A percentile compares a stretch with the other conserved stretches of the same genome.
Conservation (phyloP, 108 stramenopile species). For the Bacterosira constricta region DNA sequence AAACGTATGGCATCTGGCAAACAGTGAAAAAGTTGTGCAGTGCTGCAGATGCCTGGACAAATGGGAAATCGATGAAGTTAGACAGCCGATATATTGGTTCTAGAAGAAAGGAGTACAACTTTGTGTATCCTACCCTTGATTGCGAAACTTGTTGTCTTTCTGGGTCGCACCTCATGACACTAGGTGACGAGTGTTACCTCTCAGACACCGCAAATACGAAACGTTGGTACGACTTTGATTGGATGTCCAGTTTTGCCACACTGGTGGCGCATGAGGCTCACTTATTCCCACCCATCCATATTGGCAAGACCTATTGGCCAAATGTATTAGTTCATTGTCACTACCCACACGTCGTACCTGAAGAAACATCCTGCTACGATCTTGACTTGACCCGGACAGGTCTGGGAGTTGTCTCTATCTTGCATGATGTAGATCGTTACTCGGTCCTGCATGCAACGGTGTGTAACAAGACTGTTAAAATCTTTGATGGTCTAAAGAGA, state of each 20-base stretch:
- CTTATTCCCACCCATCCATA: neutral
- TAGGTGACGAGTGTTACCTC: neutral
- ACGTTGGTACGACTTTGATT: conserved; percentile 5
- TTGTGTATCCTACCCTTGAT: neutral
- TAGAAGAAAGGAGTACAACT: conserved; percentile 6
- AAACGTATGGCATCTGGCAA: too few species aligned
- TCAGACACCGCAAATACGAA: neutral
- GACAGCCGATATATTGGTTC: too few species aligned
- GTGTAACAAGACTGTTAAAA: neutral
- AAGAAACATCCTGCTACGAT: neutral
- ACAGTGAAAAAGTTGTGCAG: too few species aligned
- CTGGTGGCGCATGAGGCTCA: conserved; percentile 3
- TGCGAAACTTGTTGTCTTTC: neutral
- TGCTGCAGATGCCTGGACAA: too few species aligned
- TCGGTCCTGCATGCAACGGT: neutral
- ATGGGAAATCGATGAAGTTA: too few species aligned
- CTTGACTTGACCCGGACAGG: neutral
- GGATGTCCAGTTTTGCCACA: neutral
- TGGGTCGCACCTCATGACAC: neutral
- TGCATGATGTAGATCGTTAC: conserved; percentile 1
- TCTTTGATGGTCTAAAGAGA: conserved; percentile 6
- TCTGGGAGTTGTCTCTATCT: neutral
- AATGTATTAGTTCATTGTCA: neutral
- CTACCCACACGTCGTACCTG: neutral
- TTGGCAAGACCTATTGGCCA: too few species aligned